These are phyloP conservation scores for Corrigiola litoralis DNA, from an alignment of 179 eudicot genomes.

Conservation along the genomic window DNA sequence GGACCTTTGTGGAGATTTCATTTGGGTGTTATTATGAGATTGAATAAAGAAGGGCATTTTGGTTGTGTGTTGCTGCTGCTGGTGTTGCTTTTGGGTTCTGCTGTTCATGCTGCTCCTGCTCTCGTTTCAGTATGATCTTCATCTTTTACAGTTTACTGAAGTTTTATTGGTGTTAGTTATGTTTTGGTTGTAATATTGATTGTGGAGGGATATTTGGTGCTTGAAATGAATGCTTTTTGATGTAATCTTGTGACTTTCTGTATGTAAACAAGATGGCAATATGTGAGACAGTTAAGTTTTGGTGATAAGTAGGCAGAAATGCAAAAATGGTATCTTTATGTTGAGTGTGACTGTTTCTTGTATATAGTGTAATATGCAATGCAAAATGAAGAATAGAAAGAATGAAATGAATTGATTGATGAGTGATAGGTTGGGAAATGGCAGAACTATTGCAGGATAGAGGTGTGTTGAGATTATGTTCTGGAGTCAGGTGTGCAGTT, in stretches of 20 bases:
- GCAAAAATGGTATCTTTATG: not conserved
- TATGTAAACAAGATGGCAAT: slow-evolving; percentile 5
- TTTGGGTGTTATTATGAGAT: slow-evolving; percentile 31
- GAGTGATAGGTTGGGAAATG: not conserved
- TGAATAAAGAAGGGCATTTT: slow-evolving; percentile 25
- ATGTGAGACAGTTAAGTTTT: not conserved
- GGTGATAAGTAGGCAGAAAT: slow-evolving; percentile 3
- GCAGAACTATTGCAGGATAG: not conserved
- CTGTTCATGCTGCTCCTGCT: slow-evolving; percentile 50
- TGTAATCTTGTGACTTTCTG: not conserved
- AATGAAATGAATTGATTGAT: too few species aligned
- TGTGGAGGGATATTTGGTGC: not conserved
- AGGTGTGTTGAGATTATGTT: not conserved
- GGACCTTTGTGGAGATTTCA: slow-evolving; percentile 5
- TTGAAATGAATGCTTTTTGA: not conserved
- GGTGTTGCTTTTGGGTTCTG: slow-evolving; percentile 33
- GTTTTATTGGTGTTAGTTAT: not conserved
- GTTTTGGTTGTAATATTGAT: not conserved
- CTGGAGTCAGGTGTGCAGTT: too few species aligned
- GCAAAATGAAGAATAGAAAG: too few species aligned
- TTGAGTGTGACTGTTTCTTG: not conserved
- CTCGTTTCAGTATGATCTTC: slow-evolving; percentile 42
- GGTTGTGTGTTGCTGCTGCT: slow-evolving; percentile 41
- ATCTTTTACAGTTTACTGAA: not conserved
- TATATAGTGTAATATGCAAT: not conserved